phyloP scores from a whole-genome alignment of 73 alveolate genomes.

The Paramecium caudatum region DNA sequence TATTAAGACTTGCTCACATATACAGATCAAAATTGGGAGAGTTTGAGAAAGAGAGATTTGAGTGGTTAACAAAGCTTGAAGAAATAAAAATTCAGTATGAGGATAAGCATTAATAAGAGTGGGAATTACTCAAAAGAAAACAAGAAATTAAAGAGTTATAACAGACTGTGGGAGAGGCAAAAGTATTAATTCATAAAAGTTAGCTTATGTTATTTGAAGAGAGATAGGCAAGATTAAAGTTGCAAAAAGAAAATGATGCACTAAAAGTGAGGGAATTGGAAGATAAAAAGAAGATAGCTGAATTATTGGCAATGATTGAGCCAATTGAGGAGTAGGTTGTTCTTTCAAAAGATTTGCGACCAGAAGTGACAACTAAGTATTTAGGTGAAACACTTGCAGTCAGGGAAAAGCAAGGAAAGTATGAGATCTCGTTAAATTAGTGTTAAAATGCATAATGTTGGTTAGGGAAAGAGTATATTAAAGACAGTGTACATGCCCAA shows the following conservation, averaged over 20 bases:
- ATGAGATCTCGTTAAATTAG: not conserved
- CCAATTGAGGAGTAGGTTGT: constrained; percentile 57
- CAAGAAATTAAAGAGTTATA: constrained; percentile 46
- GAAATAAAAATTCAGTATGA: constrained; percentile 60
- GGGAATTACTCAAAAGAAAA: constrained; percentile 63
- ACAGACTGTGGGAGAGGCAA: constrained; percentile 44
- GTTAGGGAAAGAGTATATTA: constrained; percentile 46
- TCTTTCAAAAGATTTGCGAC: constrained; percentile 53
- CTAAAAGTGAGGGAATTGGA: constrained; percentile 48
- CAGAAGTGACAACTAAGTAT: constrained; percentile 68
- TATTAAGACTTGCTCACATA: constrained; percentile 50
- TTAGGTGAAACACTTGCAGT: constrained; percentile 33
- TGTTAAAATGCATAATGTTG: constrained; percentile 47
- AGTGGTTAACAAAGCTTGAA: constrained; percentile 64
- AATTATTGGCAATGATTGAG: constrained; percentile 55
- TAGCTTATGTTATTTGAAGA: constrained; percentile 67
- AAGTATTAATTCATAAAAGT: not conserved
- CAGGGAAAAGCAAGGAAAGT: constrained; percentile 38
- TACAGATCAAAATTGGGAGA: constrained; percentile 61
- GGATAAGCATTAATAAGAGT: constrained; percentile 50
- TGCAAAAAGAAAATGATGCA: constrained; percentile 58
- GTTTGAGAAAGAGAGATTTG: constrained; percentile 64
- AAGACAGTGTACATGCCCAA: constrained; percentile 68
- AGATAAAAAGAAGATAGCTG: constrained; percentile 56
- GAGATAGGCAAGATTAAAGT: constrained; percentile 50